Evolutionary conservation across 257 asterid genomes (phyloP).

Genomic region (Euphrasia confusa): DNA sequence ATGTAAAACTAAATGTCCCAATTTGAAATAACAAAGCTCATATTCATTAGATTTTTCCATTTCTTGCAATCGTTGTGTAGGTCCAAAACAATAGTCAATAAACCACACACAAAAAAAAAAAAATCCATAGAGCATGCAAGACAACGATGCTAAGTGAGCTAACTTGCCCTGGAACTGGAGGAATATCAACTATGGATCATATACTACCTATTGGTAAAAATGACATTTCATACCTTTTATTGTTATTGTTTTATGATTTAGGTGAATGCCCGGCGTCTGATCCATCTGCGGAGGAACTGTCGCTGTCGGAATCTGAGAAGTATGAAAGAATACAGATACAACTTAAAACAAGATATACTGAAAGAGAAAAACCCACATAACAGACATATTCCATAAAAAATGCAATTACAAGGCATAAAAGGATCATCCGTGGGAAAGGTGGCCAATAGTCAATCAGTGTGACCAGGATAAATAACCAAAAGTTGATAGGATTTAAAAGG

Average conservation of each 20-base stretch:
- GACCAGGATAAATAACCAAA: not conserved
- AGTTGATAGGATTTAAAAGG: not conserved
- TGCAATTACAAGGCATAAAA: not conserved
- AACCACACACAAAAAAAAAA: too few relatives aligned
- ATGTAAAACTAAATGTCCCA: too few relatives aligned
- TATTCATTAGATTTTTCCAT: too few relatives aligned
- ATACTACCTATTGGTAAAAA: too few relatives aligned
- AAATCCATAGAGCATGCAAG: too few relatives aligned
- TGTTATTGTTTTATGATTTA: conserved; percentile 28
- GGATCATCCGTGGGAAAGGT: not conserved
- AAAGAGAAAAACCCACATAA: not conserved
- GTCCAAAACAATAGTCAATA: too few relatives aligned
- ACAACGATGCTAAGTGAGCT: not conserved
- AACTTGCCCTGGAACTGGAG: too few relatives aligned
- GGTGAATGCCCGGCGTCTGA: conserved; percentile 48
- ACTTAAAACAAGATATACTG: not conserved
- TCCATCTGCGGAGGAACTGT: conserved; percentile 41
- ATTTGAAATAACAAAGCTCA: too few relatives aligned
- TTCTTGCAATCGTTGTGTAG: too few relatives aligned
- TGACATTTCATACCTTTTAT: conserved; percentile 28
- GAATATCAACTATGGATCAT: too few relatives aligned
- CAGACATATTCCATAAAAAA: not conserved
- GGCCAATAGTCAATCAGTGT: not conserved
- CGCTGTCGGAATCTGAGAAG: conserved; percentile 53
- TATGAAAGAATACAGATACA: not conserved